These are phyloP conservation scores for Serendipita sp. DNA, from an alignment of 768 basidiomycete species.

Conservation along the genomic window DNA sequence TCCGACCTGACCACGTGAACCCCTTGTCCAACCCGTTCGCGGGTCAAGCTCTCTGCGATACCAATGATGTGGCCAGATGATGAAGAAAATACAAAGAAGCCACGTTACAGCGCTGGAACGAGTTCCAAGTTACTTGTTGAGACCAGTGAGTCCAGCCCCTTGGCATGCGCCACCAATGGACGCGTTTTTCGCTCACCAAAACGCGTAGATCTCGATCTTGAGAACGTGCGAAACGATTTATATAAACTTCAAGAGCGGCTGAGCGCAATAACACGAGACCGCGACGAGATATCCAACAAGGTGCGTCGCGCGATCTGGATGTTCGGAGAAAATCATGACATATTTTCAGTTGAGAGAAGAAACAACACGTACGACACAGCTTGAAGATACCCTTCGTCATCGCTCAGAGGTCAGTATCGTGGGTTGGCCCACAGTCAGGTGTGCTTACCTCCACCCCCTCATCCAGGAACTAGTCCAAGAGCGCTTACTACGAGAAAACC, in stretches of 20 bases:
- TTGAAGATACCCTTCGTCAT: neutral
- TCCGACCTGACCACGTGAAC: neutral
- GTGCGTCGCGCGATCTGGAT: neutral
- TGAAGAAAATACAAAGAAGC: neutral
- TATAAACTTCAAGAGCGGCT: neutral
- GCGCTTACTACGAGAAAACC: neutral
- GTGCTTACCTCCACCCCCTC: no score
- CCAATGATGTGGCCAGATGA: slow-evolving; percentile 1
- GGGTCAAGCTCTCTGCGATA: neutral
- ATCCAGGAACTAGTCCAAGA: slow-evolving; percentile 1
- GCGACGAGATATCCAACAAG: neutral
- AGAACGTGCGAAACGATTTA: neutral
- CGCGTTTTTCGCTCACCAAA: neutral
- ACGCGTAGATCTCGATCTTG: neutral
- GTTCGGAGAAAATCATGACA: neutral
- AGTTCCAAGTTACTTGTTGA: neutral
- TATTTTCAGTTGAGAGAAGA: neutral
- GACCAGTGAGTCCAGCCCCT: neutral
- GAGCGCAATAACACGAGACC: neutral
- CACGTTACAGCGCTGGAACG: neutral
- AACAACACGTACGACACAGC: neutral
- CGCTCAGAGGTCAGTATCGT: neutral
- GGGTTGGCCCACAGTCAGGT: no score
- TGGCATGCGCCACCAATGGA: neutral
- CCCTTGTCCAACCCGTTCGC: neutral